These are phyloP conservation scores for Peziza echinospora DNA, from an alignment of 495 filamentous ascomycete species.

Conservation along the genomic window DNA sequence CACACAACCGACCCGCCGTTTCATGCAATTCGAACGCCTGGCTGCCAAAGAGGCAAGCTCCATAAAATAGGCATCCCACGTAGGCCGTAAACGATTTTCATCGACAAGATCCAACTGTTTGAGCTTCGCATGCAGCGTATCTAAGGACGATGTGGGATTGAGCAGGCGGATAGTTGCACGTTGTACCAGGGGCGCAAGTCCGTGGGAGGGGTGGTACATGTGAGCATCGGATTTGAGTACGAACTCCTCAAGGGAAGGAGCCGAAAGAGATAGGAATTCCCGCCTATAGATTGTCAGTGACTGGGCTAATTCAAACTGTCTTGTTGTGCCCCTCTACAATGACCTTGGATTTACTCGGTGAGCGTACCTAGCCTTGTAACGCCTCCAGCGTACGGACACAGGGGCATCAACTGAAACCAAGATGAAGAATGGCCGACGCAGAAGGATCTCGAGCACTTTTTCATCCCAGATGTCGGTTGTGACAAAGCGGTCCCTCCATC, in stretches of 20 bases:
- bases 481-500: slow-evolving; percentile 65
- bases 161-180: slow-evolving; percentile 64
- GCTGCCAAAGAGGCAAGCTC: slow-evolving; percentile 75
- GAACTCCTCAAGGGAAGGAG: slow-evolving; percentile 53
- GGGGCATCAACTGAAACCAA: slow-evolving; percentile 84
- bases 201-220: slow-evolving; percentile 44
- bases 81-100: slow-evolving; percentile 62
- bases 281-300: background rate
- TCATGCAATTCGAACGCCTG: slow-evolving; percentile 92
- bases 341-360: background rate
- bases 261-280: slow-evolving; percentile 1
- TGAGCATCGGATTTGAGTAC: slow-evolving; percentile 51
- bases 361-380: slow-evolving; percentile 36
- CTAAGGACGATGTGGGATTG: slow-evolving; percentile 53
- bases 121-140: slow-evolving; percentile 46
- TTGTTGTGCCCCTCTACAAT: too few relatives aligned
- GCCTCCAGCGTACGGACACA: slow-evolving; percentile 56
- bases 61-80: slow-evolving; percentile 98
- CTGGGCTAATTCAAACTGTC: too few relatives aligned
- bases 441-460: slow-evolving; percentile 43
- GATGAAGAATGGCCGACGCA: slow-evolving; percentile 73
- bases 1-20: slow-evolving; percentile 83
- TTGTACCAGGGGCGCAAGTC: slow-evolving; percentile 50
- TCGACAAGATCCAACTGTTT: slow-evolving; percentile 49
- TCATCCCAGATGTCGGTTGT: slow-evolving; percentile 59